Evolutionary conservation across 2,329 filamentous ascomycete genomes (phyloP).

Genomic region (Neoscytalidium dimidiatum): DNA sequence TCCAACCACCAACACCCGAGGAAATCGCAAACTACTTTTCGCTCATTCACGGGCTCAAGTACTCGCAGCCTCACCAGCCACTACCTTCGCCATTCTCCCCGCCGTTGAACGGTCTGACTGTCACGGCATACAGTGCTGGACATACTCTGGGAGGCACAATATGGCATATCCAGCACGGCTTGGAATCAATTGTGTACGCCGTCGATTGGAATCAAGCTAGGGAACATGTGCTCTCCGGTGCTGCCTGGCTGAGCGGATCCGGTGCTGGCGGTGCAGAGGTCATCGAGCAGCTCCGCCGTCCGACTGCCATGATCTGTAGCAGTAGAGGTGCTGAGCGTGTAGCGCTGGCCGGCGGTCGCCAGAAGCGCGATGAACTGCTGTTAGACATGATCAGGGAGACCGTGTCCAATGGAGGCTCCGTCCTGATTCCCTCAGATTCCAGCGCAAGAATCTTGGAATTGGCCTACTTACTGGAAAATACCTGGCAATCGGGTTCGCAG

Average conservation of each 20-base stretch:
- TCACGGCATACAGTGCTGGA: conserved; percentile 95
- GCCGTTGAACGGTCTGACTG: conserved; percentile 84
- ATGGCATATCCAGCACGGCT: conserved; percentile 96
- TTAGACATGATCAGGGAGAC: conserved; percentile 79
- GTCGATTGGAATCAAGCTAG: conserved; percentile 98
- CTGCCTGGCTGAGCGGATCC: conserved; percentile 86
- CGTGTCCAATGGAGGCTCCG: conserved; percentile 80
- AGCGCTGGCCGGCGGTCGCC: conserved; percentile 70
- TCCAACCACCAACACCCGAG: conserved; percentile 73
- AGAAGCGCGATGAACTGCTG: conserved; percentile 82
- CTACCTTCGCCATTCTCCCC: conserved; percentile 84
- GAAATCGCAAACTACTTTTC: conserved; percentile 94
- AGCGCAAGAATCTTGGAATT: conserved; percentile 92
- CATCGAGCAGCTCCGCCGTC: conserved; percentile 88
- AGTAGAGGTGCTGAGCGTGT: conserved; percentile 75
- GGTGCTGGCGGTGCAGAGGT: conserved; percentile 83
- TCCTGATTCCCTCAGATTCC: conserved; percentile 91
- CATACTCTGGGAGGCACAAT: conserved; percentile 96
- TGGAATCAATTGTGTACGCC: conserved; percentile 96
- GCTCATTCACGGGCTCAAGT: conserved; percentile 88
- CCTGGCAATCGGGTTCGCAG: conserved; percentile 65
- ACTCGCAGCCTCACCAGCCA: conserved; percentile 93
- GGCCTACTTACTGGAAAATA: conserved; percentile 87
- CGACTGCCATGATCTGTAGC: conserved; percentile 91
- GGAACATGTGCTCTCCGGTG: conserved; percentile 91